Evolutionary conservation across 371 early-diverging fungal species (phyloP).

Genomic region (Rhizopus arrhizus): DNA sequence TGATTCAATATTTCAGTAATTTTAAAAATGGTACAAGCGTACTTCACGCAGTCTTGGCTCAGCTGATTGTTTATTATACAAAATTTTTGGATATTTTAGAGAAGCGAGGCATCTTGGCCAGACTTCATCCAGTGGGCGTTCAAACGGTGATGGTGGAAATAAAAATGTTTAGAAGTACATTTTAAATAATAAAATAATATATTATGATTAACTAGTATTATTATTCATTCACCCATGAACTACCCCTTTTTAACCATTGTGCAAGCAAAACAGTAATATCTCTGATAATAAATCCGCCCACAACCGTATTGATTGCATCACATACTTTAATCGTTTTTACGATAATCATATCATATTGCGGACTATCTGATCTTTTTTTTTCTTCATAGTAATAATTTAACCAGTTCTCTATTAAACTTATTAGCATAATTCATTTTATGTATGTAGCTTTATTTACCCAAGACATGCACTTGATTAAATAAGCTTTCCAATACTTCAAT

Average conservation of each 20-base stretch:
- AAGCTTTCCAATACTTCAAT: slow-evolving; percentile 42
- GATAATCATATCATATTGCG: slow-evolving; percentile 36
- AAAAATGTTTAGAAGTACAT: slow-evolving; percentile 80
- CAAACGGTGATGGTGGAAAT: slow-evolving; percentile 93
- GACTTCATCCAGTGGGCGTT: slow-evolving; percentile 81
- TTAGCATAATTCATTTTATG: neutral
- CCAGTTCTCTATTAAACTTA: slow-evolving; percentile 37
- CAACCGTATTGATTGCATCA: slow-evolving; percentile 35
- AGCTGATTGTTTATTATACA: slow-evolving; percentile 86
- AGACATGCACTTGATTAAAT: slow-evolving; percentile 40
- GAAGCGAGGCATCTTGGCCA: slow-evolving; percentile 53
- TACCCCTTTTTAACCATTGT: slow-evolving; percentile 57
- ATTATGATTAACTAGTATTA: neutral
- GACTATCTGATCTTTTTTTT: slow-evolving; percentile 25
- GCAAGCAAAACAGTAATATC: slow-evolving; percentile 51
- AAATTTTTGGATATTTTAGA: slow-evolving; percentile 80
- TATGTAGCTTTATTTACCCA: slow-evolving; percentile 28
- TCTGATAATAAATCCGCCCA: slow-evolving; percentile 51
- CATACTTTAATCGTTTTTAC: slow-evolving; percentile 41
- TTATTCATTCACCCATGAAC: slow-evolving; percentile 55
- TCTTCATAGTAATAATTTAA: slow-evolving; percentile 35
- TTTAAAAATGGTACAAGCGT: slow-evolving; percentile 89
- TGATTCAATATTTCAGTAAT: slow-evolving; percentile 88
- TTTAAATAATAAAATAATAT: slow-evolving; percentile 39
- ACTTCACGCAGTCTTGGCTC: slow-evolving; percentile 83